These are phyloP conservation scores for Fusarium praegraminearum DNA, from an alignment of 2,329 filamentous ascomycete species.

Conservation along the genomic window DNA sequence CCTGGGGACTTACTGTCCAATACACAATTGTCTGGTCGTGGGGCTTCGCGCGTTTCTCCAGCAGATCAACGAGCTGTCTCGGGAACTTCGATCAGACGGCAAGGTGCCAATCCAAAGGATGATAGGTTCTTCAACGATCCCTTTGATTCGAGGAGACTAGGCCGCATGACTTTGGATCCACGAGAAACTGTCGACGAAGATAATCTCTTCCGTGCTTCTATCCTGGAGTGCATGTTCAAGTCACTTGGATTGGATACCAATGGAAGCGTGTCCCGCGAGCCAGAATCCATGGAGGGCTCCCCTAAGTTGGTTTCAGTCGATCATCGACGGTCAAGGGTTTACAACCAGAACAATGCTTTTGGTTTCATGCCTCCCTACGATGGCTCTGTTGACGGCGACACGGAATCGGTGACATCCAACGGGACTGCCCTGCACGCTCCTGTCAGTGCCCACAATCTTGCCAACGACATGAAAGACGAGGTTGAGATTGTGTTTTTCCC, in stretches of 20 bases:
- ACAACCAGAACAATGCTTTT: slow-evolving; percentile 80
- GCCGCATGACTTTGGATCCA: slow-evolving; percentile 69
- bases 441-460: slow-evolving; percentile 73
- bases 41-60: slow-evolving; percentile 60
- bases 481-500: slow-evolving; percentile 98
- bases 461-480: slow-evolving; percentile 87
- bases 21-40: slow-evolving; percentile 73
- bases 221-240: slow-evolving; percentile 96
- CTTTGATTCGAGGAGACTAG: slow-evolving; percentile 64
- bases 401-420: slow-evolving; percentile 84
- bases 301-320: slow-evolving; percentile 88
- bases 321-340: slow-evolving; percentile 80
- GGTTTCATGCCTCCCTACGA: slow-evolving; percentile 91
- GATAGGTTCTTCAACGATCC: slow-evolving; percentile 68
- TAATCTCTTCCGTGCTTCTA: slow-evolving; percentile 86
- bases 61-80: slow-evolving; percentile 34
- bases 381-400: slow-evolving; percentile 79
- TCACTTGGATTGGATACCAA: slow-evolving; percentile 84
- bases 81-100: slow-evolving; percentile 48
- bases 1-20: slow-evolving; percentile 86
- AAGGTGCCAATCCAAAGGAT: slow-evolving; percentile 60
- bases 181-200: slow-evolving; percentile 91
- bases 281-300: slow-evolving; percentile 84
- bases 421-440: slow-evolving; percentile 70
- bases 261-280: slow-evolving; percentile 73